Conservation (phyloP, 371 early-diverging fungal genomes). For the Scutellospora calospora region DNA sequence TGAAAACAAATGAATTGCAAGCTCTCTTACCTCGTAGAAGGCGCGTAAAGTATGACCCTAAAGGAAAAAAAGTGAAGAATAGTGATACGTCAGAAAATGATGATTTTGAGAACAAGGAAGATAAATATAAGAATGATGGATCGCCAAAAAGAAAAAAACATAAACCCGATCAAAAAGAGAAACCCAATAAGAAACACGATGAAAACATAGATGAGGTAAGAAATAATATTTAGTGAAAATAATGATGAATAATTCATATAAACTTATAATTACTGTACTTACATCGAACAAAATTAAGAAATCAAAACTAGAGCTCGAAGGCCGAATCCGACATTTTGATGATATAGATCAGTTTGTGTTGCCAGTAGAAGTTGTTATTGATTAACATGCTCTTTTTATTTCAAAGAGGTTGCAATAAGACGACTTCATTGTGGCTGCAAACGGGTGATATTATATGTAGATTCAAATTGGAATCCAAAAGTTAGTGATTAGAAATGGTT, state of each 20-base stretch:
- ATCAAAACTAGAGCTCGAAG: neutral
- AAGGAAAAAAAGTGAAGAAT: neutral
- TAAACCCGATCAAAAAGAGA: neutral
- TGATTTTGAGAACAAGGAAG: too few species aligned
- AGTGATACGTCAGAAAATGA: neutral
- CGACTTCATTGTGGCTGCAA: neutral
- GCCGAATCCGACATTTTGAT: conserved; percentile 13
- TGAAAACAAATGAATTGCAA: neutral
- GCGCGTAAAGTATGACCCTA: neutral
- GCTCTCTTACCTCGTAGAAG: conserved; percentile 3
- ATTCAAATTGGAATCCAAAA: conserved; percentile 9
- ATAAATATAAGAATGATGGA: too few species aligned
- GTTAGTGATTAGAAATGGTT: neutral
- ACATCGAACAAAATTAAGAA: conserved; percentile 1
- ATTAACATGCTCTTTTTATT: neutral
- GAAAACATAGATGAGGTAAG: neutral
- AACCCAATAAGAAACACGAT: neutral
- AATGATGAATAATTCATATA: neutral
- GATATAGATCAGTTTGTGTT: conserved; percentile 33
- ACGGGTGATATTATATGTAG: conserved; percentile 10
- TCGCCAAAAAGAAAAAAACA: neutral
- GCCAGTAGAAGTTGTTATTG: conserved; percentile 4
- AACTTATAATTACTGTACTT: neutral
- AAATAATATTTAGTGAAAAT: neutral
- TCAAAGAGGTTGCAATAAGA: neutral